Base-by-base conservation (phyloP, 2,329 filamentous ascomycete species). In the Magnaporthales sp. region DNA sequence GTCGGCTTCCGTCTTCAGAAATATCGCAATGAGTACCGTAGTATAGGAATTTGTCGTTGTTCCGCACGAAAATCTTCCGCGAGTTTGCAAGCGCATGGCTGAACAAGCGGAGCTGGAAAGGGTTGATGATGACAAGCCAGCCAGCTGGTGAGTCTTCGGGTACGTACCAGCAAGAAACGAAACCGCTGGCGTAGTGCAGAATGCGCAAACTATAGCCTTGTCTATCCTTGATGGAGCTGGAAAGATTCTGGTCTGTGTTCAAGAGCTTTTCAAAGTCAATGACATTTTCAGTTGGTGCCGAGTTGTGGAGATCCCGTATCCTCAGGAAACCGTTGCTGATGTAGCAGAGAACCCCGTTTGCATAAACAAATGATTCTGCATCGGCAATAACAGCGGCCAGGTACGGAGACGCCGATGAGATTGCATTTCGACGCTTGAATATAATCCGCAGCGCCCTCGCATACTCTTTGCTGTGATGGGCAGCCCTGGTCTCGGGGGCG, bases 41-140 rank as follows among this genome's bases (percentile, higher is more conserved):
- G 71, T 88, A 89, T 2, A 93, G 79, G 73, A 85, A 87, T 1
- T 80, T 72, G 1, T 74, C 71, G 67, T 86, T 86, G 68, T 91
- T 89, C 10, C 90, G 84, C 3, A 90, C 88, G 73, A 92, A 91
- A 1, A 92, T 76, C 68, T 84, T 87, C 30, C 80, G 77, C 2
- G 79, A 80, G 29, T 82, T 82, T 19, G 77, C 72, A 56, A 87
- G 75, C 62, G 67, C 76, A 32, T 74, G 73, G 15, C 82, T 74
- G 2, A 85, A 71, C 19, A 87, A 68, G 27, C 76, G 74, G 31
- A 74, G 70, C 5, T 73, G 72, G 66, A 72, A 70, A 3, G 81
- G 74, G 67, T 82, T 79, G 67, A 85, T 79, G 7, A 84, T 79
- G 10, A 89, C 73, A 5, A 91, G 78, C 79, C 82, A 87, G 68